phyloP scores from a whole-genome alignment of 495 filamentous ascomycete genomes.

The Xylaria scruposa region DNA sequence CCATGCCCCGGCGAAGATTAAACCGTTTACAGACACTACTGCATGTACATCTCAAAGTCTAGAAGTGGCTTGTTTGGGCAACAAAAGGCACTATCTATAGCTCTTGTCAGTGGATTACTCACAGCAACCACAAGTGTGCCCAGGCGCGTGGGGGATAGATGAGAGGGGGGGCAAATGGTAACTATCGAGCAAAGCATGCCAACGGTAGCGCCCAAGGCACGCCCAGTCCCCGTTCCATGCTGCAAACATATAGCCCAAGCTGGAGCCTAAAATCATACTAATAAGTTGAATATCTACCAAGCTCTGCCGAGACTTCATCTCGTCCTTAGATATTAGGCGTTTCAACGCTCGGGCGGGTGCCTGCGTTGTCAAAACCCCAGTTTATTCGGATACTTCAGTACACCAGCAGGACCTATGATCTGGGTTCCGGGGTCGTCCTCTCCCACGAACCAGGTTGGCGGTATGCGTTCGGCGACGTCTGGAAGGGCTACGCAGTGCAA shows the following conservation, averaged over 20 bases:
- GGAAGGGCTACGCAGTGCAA: conserved; percentile 22
- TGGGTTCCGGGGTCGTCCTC: not conserved
- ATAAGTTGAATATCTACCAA: not conserved
- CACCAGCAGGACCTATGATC: not conserved
- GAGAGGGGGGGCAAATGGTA: conserved; percentile 1
- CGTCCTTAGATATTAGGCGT: not conserved
- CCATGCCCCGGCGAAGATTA: conserved; percentile 6
- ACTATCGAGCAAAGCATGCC: conserved; percentile 8
- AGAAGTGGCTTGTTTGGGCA: conserved; percentile 3
- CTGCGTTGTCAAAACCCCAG: not conserved
- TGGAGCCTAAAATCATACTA: not conserved
- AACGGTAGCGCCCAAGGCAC: conserved; percentile 22
- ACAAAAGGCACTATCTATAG: conserved; percentile 3
- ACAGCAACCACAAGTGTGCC: conserved; percentile 3
- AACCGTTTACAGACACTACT: conserved; percentile 23
- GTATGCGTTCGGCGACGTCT: conserved; percentile 20
- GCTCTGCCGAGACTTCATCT: conserved; percentile 12
- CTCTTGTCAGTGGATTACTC: conserved; percentile 9
- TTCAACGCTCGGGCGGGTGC: not conserved
- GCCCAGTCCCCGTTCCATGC: conserved; percentile 15
- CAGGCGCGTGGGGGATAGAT: conserved; percentile 6
- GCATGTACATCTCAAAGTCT: conserved; percentile 14
- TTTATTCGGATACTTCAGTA: not conserved
- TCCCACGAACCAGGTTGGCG: conserved; percentile 24
- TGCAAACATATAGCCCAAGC: conserved; percentile 15